Evolutionary conservation across 2,329 filamentous ascomycete species (phyloP).

Genomic region (Colletotrichum sp.): DNA sequence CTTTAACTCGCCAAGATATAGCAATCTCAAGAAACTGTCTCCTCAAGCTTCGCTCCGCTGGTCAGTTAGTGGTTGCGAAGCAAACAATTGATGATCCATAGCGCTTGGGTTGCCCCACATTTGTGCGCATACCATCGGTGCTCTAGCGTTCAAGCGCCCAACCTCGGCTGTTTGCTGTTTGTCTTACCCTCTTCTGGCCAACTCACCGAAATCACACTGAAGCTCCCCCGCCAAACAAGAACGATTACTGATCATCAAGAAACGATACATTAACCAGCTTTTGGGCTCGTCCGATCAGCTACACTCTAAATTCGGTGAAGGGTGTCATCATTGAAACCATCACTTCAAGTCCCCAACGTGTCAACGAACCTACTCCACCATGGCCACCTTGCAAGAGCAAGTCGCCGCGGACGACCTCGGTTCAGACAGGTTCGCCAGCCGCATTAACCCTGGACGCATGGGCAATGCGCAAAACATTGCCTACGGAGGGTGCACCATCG

Average conservation of each 20-base stretch:
- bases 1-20: background rate
- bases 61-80: background rate
- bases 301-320: background rate
- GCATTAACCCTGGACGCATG: slow-evolving; percentile 30
- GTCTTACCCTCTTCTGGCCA: background rate
- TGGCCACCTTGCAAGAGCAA: slow-evolving; percentile 15
- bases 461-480: slow-evolving; percentile 39
- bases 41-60: background rate
- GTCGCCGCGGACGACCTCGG: slow-evolving; percentile 8
- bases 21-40: background rate
- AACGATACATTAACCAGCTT: background rate
- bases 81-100: background rate
- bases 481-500: slow-evolving; percentile 50
- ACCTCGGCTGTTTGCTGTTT: slow-evolving; percentile 9
- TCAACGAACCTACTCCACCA: background rate
- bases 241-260: background rate
- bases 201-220: background rate
- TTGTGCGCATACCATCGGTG: background rate
- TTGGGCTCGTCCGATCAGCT: background rate
- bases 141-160: background rate
- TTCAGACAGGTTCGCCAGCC: slow-evolving; percentile 29
- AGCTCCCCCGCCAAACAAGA: background rate
- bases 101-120: background rate
- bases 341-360: background rate
- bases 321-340: background rate